Base-by-base conservation (phyloP, 169 alveolate species). In the Cryptosporidium sp. region DNA sequence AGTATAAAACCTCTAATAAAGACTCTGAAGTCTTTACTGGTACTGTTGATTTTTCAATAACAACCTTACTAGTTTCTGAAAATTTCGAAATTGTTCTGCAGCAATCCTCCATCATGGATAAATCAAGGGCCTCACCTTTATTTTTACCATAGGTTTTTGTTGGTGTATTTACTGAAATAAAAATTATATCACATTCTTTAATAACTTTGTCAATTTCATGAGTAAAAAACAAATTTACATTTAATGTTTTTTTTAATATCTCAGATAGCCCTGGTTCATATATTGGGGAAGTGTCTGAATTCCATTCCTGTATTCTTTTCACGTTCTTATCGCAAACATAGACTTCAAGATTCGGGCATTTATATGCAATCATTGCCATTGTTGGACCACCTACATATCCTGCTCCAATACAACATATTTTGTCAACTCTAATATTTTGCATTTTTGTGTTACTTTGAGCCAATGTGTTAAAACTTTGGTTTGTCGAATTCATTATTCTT, bases 341-440 rank as follows among this genome's bases (percentile, higher is more conserved):
- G 41, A 96, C 93, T 86, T 75, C 48, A n/a, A 86, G 69, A 48
- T 94, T 84, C 2, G 97, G 97, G 71, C 96, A 92, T 51, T 94
- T 91, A 48, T 89, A 61, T 1, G 99, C 97, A 51, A 97, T 89
- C 51, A 95, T 94, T 10, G 97, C 96, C 97, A 96, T 95, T 26
- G 97, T 95, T 3, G 97, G 95, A 26, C 98, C 97, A 0, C 99
- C 99, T 10, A 96, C 99, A 93, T 95, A 96, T 55, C 99, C 99
- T 10, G 97, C 97, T 5, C 99, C 99, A 73, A 97, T 92, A 84
- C 97, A 95, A 35, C 94, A 74, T 3, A 95, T 84, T 89, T 85
- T 87, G 37, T 55, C 67, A 55, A n/a, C 29, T 55, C 29, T 55
- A 16, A 55, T 26, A 8, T 23, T 55, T 26, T 55, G 26, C 31